Evolutionary conservation across 768 basidiomycete species (phyloP), one percentile per base, ranked within the genome.

Genomic region (Leccinellum albellum): DNA sequence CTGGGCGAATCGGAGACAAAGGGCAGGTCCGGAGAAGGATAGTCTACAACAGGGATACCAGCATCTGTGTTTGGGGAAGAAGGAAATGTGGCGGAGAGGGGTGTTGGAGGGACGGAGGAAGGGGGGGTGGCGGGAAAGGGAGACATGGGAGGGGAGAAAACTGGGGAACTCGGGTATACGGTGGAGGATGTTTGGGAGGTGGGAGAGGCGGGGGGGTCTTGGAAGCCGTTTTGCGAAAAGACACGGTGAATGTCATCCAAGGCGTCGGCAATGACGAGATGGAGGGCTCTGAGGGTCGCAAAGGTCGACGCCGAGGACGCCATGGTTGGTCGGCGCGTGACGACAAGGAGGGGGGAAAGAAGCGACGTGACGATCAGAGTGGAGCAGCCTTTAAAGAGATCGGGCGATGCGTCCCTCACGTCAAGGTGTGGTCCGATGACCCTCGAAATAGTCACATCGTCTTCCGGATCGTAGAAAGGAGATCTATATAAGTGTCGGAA

Each of bases 231-330:
- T 15, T 68, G 66, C 28, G 73, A 68, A 66, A 85, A 88, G 51
- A 87, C 73, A 51, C 74, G 74, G 69, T 88, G 83, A 15, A 90
- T 85, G 62, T 87, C 85, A 70, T 83, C 79, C 60, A 89, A 72
- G 24, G 87, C 86, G 61, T 85, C 77, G 64, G 82, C 84, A 62
- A 90, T 80, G 65, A 89, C 80, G 60, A 79, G 71, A 60, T 88
- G 83, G 44, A 89, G 80, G 32, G 82, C 80, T 47, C 82, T 81
- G 53, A 90, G 79, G 54, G 79, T 76, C 29, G 83, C 76, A 62
- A 90, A 84, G 52, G 88, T 85, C 82, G 75, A 65, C 62, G 82
- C 82, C 60, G 70, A 42, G 42, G 64, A 57, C 9, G 68, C 51
- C 68, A 70, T 69, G 59, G 24, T 14, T 69, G 59, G 24, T 14